Evolutionary conservation across 2,329 filamentous ascomycete genomes (phyloP).

Genomic region (Hymenoscyphus scutula): DNA sequence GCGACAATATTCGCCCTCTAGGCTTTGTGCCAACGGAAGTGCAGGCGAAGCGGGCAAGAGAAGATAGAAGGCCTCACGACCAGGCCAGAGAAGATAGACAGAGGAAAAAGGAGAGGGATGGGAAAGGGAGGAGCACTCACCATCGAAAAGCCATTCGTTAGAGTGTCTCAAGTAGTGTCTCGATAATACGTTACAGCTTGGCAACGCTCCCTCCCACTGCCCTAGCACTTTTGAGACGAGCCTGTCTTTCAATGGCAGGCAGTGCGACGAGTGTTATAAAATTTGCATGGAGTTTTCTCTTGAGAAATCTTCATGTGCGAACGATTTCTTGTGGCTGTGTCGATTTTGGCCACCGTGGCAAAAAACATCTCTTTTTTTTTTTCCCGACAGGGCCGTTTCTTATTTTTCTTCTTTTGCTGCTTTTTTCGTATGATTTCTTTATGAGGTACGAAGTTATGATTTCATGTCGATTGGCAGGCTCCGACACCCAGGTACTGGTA

Average conservation of each 20-base stretch:
- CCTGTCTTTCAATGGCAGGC: background rate
- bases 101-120: slow-evolving; percentile 12
- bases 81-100: slow-evolving; percentile 17
- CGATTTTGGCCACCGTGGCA: slow-evolving; percentile 8
- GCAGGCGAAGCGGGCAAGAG: slow-evolving; percentile 9
- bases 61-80: slow-evolving; percentile 14
- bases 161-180: background rate
- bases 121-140: slow-evolving; percentile 1
- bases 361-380: background rate
- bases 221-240: background rate
- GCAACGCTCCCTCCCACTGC: background rate
- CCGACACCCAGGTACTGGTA: background rate
- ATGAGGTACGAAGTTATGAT: background rate
- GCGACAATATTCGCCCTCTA: slow-evolving; percentile 14
- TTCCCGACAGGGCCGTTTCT: background rate
- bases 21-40: slow-evolving; percentile 19
- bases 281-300: background rate
- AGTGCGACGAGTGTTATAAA: background rate
- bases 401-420: background rate
- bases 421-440: background rate
- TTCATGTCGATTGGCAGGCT: background rate
- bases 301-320: background rate
- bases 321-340: slow-evolving; percentile 9
- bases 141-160: too few species aligned
- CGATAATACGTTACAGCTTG: slow-evolving; percentile 1